phyloP scores from a whole-genome alignment of 2,329 filamentous ascomycete species.

The Pseudogymnoascus sp. region DNA sequence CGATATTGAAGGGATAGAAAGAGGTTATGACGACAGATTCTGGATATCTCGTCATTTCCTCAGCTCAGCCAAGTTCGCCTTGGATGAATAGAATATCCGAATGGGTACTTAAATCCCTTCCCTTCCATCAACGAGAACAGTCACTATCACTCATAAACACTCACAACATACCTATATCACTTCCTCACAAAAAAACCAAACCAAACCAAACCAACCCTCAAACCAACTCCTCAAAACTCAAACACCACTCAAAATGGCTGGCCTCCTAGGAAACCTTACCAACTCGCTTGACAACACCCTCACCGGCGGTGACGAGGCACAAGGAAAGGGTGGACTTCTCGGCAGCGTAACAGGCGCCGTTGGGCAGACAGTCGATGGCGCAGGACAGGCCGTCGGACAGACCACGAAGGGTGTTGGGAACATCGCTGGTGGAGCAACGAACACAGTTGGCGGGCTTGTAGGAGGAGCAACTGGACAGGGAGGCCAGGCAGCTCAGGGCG shows the following conservation, averaged over 20 bases:
- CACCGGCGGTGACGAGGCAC: slow-evolving; percentile 32
- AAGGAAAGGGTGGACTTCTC: slow-evolving; percentile 34
- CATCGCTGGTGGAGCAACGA: slow-evolving; percentile 17
- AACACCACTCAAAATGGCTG: slow-evolving; percentile 22
- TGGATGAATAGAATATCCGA: neutral
- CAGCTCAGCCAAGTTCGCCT: neutral
- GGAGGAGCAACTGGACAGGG: slow-evolving; percentile 18
- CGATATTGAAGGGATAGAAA: neutral
- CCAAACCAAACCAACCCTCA: neutral
- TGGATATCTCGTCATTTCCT: neutral
- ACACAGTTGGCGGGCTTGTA: slow-evolving; percentile 17
- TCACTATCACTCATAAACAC: neutral
- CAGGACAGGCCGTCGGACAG: slow-evolving; percentile 28
- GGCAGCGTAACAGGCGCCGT: slow-evolving; percentile 28
- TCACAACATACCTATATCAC: neutral
- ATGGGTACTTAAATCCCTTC: neutral
- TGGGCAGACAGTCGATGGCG: slow-evolving; percentile 31
- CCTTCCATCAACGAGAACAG: neutral
- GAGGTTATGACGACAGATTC: neutral
- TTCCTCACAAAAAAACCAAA: slow-evolving; percentile 5
- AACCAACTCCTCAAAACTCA: slow-evolving; percentile 9
- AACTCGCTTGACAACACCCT: slow-evolving; percentile 33
- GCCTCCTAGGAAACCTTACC: slow-evolving; percentile 31
- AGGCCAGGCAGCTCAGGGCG: neutral
- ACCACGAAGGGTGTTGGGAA: slow-evolving; percentile 20